Conservation (phyloP, 257 asterid species). For the Petrea volubilis region DNA sequence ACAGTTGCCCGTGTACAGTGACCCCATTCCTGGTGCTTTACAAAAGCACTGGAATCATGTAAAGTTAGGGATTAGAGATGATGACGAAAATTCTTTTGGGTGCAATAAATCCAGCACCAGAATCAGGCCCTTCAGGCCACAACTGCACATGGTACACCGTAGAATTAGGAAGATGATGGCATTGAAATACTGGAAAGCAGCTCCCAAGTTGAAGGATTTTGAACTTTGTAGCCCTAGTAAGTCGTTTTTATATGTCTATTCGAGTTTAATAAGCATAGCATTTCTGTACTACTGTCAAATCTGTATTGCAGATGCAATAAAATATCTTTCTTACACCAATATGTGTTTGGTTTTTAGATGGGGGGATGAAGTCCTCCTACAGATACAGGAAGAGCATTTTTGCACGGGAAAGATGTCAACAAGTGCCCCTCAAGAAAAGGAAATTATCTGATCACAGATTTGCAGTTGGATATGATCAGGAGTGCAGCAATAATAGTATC, state of each 20-base stretch:
- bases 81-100: conserved; percentile 88
- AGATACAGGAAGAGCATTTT: conserved; percentile 58
- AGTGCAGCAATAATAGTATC: conserved; percentile 64
- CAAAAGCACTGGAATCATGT: conserved; percentile 72
- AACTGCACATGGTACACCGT: conserved; percentile 51
- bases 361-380: conserved; percentile 61
- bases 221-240: conserved; percentile 61
- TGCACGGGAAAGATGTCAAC: conserved; percentile 53
- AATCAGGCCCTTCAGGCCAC: conserved; percentile 64
- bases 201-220: conserved; percentile 61
- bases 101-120: conserved; percentile 67
- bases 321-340: conserved; percentile 11
- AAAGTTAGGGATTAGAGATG: conserved; percentile 94
- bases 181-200: conserved; percentile 70
- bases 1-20: conserved; percentile 81
- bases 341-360: conserved; percentile 46
- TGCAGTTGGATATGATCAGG: conserved; percentile 53
- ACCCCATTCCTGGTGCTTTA: conserved; percentile 53
- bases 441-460: conserved; percentile 53
- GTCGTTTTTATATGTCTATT: conserved; percentile 27
- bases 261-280: neutral
- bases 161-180: conserved; percentile 75
- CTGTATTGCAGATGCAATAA: neutral
- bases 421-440: conserved; percentile 74
- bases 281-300: neutral